A percentile compares a stretch with the other conserved stretches of the same genome.
Evolutionary conservation across 352 stramenopile species (phyloP).

Genomic region (Lagenidium giganteum): DNA sequence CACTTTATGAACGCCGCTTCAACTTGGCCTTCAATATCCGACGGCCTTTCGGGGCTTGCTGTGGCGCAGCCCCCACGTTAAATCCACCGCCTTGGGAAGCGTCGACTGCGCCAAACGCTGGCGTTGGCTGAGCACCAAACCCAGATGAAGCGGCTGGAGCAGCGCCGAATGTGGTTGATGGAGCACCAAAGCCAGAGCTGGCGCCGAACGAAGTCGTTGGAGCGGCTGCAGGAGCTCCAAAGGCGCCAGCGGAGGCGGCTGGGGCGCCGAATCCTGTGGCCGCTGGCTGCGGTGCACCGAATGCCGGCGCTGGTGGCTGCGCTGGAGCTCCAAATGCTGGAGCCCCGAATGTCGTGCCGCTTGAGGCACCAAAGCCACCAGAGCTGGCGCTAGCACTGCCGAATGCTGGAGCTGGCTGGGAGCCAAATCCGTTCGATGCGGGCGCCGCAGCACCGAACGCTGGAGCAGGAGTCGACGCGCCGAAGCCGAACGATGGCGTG

Average conservation of each 20-base stretch:
- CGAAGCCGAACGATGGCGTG: constrained; percentile 15
- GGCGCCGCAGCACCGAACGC: constrained; percentile 15
- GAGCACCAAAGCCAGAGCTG: constrained; percentile 6
- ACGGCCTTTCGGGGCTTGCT: constrained; percentile 36
- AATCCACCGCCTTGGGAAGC: constrained; percentile 41
- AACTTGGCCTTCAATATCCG: constrained; percentile 64
- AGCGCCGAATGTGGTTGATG: constrained; percentile 19
- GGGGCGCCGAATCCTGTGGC: constrained; percentile 3
- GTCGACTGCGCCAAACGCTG: constrained; percentile 17
- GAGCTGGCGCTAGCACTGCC: neutral
- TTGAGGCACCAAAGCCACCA: neutral
- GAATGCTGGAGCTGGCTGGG: no score
- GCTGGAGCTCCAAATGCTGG: constrained; percentile 10
- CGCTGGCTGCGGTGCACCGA: constrained; percentile 2
- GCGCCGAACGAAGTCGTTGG: constrained; percentile 7
- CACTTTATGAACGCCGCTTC: no score
- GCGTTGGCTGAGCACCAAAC: constrained; percentile 13
- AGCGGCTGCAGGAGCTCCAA: constrained; percentile 10
- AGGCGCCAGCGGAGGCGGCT: constrained; percentile 4
- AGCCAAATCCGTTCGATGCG: constrained; percentile 1
- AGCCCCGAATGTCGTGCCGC: neutral
- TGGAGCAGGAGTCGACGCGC: constrained; percentile 5
- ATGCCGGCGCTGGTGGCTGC: neutral
- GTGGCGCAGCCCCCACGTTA: constrained; percentile 52
- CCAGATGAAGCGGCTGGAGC: constrained; percentile 10